These are phyloP conservation scores for Candida dendrica DNA, from an alignment of 805 yeast species.

Conservation along the genomic window DNA sequence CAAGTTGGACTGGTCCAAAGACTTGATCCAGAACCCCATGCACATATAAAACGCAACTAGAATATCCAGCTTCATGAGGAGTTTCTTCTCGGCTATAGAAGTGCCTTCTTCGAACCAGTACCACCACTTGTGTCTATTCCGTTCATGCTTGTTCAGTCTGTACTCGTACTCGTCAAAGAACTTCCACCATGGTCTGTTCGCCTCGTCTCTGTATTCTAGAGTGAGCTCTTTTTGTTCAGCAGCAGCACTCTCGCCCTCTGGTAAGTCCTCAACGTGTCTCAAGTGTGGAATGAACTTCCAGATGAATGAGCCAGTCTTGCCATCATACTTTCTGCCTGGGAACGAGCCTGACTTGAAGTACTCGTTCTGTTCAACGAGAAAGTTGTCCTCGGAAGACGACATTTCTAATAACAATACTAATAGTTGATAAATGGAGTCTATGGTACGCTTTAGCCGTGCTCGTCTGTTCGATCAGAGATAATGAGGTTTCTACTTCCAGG, in stretches of 20 bases:
- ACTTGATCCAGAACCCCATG: slow-evolving; percentile 59
- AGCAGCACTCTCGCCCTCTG: neutral
- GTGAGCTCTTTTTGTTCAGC: neutral
- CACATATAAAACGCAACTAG: slow-evolving; percentile 45
- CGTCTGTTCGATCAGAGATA: too few relatives aligned
- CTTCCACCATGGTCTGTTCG: slow-evolving; percentile 43
- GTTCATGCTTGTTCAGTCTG: slow-evolving; percentile 29
- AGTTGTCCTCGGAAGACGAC: too few relatives aligned
- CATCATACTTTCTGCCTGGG: neutral
- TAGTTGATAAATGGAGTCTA: too few relatives aligned
- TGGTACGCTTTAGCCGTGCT: too few relatives aligned
- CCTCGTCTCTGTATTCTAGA: slow-evolving; percentile 42
- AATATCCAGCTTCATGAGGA: slow-evolving; percentile 42
- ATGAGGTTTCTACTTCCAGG: too few relatives aligned
- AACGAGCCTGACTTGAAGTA: too few relatives aligned
- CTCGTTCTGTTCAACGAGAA: too few relatives aligned
- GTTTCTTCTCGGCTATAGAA: slow-evolving; percentile 33
- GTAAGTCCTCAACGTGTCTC: neutral
- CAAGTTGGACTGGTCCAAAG: slow-evolving; percentile 50
- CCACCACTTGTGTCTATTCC: slow-evolving; percentile 37
- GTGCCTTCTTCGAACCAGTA: slow-evolving; percentile 47
- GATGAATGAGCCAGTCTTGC: too few relatives aligned
- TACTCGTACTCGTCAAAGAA: slow-evolving; percentile 59
- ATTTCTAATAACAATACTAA: too few relatives aligned
- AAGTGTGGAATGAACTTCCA: neutral